phyloP scores from a whole-genome alignment of 345 rosid species.

The Crucihimalaya himalaica region DNA sequence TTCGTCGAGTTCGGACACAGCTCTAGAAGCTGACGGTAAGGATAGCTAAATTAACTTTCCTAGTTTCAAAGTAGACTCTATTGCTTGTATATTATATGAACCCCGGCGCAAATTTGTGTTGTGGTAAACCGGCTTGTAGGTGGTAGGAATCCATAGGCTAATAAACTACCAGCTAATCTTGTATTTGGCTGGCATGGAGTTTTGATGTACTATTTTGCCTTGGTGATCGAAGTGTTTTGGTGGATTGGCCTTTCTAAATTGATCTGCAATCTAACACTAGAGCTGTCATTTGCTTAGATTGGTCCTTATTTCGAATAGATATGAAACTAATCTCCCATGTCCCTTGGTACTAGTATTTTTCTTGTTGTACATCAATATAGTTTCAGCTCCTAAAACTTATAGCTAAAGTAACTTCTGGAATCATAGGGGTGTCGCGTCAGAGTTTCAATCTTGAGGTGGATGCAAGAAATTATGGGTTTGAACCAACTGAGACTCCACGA shows the following conservation, averaged over 20 bases:
- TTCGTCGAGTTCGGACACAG: constrained; percentile 57
- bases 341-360: not conserved
- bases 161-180: not conserved
- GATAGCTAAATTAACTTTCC: constrained; percentile 3
- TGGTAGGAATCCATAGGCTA: not conserved
- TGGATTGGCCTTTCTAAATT: not conserved
- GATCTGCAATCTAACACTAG: not conserved
- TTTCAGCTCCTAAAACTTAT: not conserved
- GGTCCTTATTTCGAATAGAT: not conserved
- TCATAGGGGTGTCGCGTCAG: constrained; percentile 72
- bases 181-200: constrained; percentile 13
- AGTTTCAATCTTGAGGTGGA: constrained; percentile 85
- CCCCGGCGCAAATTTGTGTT: not conserved
- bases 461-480: constrained; percentile 83
- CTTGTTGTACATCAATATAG: not conserved
- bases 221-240: not conserved
- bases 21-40: constrained; percentile 81
- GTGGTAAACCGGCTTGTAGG: not conserved
- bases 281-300: constrained; percentile 2
- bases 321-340: not conserved
- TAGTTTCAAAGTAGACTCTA: constrained; percentile 4
- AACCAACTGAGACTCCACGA: constrained; percentile 86
- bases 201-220: not conserved
- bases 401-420: constrained; percentile 10
- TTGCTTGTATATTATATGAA: constrained; percentile 1